Conservation (phyloP, 352 stramenopile genomes). For the Phytopythium boreale region DNA sequence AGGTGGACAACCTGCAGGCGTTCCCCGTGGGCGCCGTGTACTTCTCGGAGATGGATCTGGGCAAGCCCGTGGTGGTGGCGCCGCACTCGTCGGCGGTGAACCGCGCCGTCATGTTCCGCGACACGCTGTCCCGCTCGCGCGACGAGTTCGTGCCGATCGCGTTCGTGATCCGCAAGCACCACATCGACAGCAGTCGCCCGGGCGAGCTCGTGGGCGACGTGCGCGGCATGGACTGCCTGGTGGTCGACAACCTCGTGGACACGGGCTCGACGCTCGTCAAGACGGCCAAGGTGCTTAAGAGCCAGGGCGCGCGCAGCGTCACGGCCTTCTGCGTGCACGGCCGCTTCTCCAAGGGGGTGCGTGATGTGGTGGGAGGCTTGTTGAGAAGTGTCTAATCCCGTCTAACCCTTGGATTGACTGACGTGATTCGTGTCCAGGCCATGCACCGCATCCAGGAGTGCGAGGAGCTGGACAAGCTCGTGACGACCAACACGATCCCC, state of each 20-base stretch:
- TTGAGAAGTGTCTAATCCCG: slow-evolving; percentile 3
- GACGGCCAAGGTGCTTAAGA: slow-evolving; percentile 81
- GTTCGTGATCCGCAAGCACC: slow-evolving; percentile 85
- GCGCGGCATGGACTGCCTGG: slow-evolving; percentile 79
- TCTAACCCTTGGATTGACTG: background rate
- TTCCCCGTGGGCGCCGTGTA: slow-evolving; percentile 85
- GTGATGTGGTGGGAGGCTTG: slow-evolving; percentile 9
- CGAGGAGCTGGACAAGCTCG: slow-evolving; percentile 74
- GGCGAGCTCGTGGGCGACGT: slow-evolving; percentile 81
- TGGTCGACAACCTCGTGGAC: slow-evolving; percentile 87
- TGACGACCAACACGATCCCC: slow-evolving; percentile 87
- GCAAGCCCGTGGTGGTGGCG: slow-evolving; percentile 73
- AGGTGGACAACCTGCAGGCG: slow-evolving; percentile 84
- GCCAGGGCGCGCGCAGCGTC: slow-evolving; percentile 68
- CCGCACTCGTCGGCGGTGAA: slow-evolving; percentile 81
- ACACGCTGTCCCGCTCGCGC: slow-evolving; percentile 75
- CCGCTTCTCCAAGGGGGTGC: slow-evolving; percentile 77
- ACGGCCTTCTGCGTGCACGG: slow-evolving; percentile 83
- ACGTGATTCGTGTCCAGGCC: slow-evolving; percentile 29
- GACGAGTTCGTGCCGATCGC: slow-evolving; percentile 77
- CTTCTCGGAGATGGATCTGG: slow-evolving; percentile 76
- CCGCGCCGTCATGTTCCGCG: slow-evolving; percentile 72
- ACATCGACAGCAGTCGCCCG: slow-evolving; percentile 59
- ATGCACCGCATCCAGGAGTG: slow-evolving; percentile 58
- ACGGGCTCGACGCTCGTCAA: slow-evolving; percentile 82